phyloP scores from a whole-genome alignment of 2,329 filamentous ascomycete species.

The Penicillium sp. region DNA sequence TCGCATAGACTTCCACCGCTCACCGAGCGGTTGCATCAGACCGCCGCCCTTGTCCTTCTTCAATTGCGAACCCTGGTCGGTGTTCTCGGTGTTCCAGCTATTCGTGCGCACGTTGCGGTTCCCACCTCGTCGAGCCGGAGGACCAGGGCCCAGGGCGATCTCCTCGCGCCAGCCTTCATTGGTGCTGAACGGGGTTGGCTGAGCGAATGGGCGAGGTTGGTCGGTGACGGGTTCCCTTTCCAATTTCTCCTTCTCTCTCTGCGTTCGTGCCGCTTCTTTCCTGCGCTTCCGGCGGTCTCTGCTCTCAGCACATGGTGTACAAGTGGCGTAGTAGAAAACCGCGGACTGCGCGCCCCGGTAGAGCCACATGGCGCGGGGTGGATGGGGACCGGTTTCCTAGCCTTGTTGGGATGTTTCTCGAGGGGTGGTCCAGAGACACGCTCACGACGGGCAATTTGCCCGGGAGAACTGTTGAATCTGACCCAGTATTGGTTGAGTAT shows the following conservation, averaged over 20 bases:
- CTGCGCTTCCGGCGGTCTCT: conserved; percentile 68
- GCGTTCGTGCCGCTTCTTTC: conserved; percentile 66
- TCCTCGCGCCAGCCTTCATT: conserved; percentile 89
- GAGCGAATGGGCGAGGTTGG: conserved; percentile 71
- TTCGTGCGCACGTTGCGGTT: conserved; percentile 56
- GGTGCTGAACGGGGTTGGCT: conserved; percentile 75
- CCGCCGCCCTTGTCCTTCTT: conserved; percentile 49
- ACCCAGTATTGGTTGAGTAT: conserved; percentile 22
- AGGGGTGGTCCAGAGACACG: conserved; percentile 5
- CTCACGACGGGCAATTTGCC: conserved; percentile 24
- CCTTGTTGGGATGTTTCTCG: not conserved
- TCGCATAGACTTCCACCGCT: conserved; percentile 72
- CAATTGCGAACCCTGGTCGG: conserved; percentile 34
- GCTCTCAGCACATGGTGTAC: conserved; percentile 64
- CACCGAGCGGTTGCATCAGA: conserved; percentile 38
- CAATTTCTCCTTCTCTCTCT: conserved; percentile 62
- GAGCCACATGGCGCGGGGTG: conserved; percentile 43
- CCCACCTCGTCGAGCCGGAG: conserved; percentile 60
- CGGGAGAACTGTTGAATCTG: conserved; percentile 23
- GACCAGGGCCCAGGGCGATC: conserved; percentile 74
- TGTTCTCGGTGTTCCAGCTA: conserved; percentile 58
- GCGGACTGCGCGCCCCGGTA: conserved; percentile 50
- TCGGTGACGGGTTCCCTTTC: conserved; percentile 56
- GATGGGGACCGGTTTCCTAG: conserved; percentile 2
- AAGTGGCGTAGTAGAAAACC: conserved; percentile 51